Conservation (phyloP, 352 stramenopile genomes). For the Globisporangium solare region DNA sequence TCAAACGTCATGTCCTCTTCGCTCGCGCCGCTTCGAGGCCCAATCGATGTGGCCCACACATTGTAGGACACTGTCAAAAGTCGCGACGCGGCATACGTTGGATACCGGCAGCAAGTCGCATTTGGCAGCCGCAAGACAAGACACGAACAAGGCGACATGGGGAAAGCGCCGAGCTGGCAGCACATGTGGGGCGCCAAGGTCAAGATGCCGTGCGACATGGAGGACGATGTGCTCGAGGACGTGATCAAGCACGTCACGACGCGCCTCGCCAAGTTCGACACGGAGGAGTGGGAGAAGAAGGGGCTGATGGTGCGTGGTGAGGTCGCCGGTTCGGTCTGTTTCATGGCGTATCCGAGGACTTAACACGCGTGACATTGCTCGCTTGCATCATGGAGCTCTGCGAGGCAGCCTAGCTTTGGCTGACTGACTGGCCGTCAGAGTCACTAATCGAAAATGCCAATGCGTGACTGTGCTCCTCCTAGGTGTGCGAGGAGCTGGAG, state of each 20-base stretch:
- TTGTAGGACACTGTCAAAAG: slow-evolving; percentile 10
- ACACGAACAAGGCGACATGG: slow-evolving; percentile 28
- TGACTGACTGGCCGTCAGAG: neutral
- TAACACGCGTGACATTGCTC: too few relatives aligned
- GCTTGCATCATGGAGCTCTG: too few relatives aligned
- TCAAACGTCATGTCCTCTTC: too few relatives aligned
- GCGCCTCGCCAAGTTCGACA: slow-evolving; percentile 59
- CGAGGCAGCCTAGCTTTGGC: too few relatives aligned
- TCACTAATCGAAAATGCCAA: neutral
- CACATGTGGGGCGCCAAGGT: slow-evolving; percentile 87
- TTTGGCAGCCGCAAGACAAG: neutral
- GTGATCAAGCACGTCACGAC: slow-evolving; percentile 73
- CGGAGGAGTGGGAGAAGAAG: slow-evolving; percentile 84
- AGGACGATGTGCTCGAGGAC: slow-evolving; percentile 85
- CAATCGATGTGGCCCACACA: slow-evolving; percentile 4
- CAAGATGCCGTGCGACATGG: slow-evolving; percentile 87
- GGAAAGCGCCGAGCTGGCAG: slow-evolving; percentile 77
- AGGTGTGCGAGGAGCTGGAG: slow-evolving; percentile 83
- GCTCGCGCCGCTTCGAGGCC: slow-evolving; percentile 8
- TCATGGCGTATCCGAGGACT: too few relatives aligned
- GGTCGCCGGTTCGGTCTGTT: neutral
- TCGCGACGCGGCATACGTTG: neutral
- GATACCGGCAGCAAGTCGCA: neutral
- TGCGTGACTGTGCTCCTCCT: neutral
- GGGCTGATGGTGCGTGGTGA: slow-evolving; percentile 39